A percentile compares a stretch with the other conserved stretches of the same genome.
Conservation (phyloP, 139 green algal species). For the Micromonas commoda region DNA sequence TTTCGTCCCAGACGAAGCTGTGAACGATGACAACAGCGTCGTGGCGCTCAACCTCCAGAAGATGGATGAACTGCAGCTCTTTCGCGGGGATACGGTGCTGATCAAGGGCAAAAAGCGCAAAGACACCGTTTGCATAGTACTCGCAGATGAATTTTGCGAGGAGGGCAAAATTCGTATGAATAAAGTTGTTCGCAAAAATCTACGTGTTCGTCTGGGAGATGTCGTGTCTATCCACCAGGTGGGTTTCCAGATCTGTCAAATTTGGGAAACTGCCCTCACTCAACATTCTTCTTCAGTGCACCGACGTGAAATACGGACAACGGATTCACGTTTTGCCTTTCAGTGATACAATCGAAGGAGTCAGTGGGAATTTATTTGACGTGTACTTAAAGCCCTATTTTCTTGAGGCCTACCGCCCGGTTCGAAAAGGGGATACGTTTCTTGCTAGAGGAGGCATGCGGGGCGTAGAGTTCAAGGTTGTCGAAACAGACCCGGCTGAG, state of each 20-base stretch:
- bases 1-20: conserved; percentile 83
- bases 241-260: background rate
- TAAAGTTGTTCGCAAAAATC: conserved; percentile 93
- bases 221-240: conserved; percentile 93
- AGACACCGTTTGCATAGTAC: conserved; percentile 98
- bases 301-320: conserved; percentile 98
- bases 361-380: conserved; percentile 98
- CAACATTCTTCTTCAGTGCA: conserved; percentile 68
- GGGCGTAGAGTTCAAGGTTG: conserved; percentile 96
- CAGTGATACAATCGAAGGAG: conserved; percentile 97
- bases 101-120: conserved; percentile 99
- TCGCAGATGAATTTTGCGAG: conserved; percentile 92
- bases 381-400: conserved; percentile 98
- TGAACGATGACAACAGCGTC: conserved; percentile 71
- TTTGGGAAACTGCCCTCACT: background rate
- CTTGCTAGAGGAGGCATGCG: conserved; percentile 94
- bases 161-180: conserved; percentile 96
- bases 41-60: conserved; percentile 88
- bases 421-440: conserved; percentile 97
- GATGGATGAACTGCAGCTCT: conserved; percentile 98
- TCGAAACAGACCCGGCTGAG: conserved; percentile 84
- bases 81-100: conserved; percentile 96
- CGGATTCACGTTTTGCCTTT: conserved; percentile 96
- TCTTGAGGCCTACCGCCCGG: conserved; percentile 92
- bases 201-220: conserved; percentile 91